phyloP scores from a whole-genome alignment of 2,329 filamentous ascomycete genomes.

The Aspergillus sp. region DNA sequence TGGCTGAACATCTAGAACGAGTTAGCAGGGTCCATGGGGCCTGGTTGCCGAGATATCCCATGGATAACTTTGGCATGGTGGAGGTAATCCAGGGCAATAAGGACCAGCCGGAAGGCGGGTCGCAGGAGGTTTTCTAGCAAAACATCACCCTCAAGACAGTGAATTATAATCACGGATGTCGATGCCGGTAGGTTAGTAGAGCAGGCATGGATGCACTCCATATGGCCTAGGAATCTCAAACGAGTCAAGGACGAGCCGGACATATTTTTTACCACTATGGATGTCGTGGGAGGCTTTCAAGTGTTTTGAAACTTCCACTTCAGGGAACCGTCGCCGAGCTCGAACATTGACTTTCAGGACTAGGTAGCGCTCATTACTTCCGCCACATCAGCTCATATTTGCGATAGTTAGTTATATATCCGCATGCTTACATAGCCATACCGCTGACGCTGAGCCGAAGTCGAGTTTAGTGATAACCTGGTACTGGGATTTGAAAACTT shows the following conservation, averaged over 20 bases:
- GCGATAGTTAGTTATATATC: slow-evolving; percentile 1
- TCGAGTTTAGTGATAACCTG: slow-evolving; percentile 16
- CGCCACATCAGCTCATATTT: slow-evolving; percentile 1
- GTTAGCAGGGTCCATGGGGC: not conserved
- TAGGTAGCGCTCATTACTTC: slow-evolving; percentile 8
- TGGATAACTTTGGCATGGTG: slow-evolving; percentile 61
- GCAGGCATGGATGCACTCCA: slow-evolving; percentile 16
- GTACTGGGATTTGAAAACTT: slow-evolving; percentile 12
- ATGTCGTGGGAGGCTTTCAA: slow-evolving; percentile 11
- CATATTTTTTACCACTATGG: slow-evolving; percentile 11
- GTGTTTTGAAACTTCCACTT: slow-evolving; percentile 18
- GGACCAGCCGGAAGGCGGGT: slow-evolving; percentile 62
- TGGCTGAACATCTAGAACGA: slow-evolving; percentile 26
- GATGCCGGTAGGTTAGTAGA: slow-evolving; percentile 14
- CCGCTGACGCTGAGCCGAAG: slow-evolving; percentile 15
- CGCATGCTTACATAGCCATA: slow-evolving; percentile 13
- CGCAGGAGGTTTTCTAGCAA: slow-evolving; percentile 16
- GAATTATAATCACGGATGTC: slow-evolving; percentile 14
- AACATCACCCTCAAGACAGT: slow-evolving; percentile 11
- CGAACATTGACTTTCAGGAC: slow-evolving; percentile 12
- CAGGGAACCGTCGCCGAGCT: slow-evolving; percentile 6
- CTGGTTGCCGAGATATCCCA: slow-evolving; percentile 1
- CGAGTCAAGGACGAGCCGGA: slow-evolving; percentile 18
- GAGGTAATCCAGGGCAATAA: slow-evolving; percentile 79
- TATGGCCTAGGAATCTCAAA: slow-evolving; percentile 19